Base-by-base conservation (phyloP, 2,329 filamentous ascomycete species). In the Amphichorda felina region DNA sequence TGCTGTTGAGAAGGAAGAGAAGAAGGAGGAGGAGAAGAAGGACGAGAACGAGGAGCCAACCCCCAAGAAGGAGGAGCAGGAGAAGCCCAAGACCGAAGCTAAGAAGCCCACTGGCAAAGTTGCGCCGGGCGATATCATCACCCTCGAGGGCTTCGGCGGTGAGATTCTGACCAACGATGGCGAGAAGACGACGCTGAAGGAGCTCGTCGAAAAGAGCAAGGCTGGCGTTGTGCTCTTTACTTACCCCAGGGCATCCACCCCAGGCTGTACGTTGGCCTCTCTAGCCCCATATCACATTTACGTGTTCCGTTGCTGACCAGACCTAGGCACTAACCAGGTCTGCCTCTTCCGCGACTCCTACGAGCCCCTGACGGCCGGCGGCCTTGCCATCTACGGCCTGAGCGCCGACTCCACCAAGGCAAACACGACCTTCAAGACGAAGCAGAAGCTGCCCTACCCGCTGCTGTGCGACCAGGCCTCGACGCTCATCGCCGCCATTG, bases 261-360 rank as follows among this genome's bases (percentile, higher is more conserved):
- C 86, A 26, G 89, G 89, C 43, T 96, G 89, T 94, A 76, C 74
- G 85, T 55, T 7, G 17, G n/a, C n/a, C 27, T 26, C 24, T n/a
- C n/a, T 26, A 30, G 15, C 15, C 9, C 27, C 29, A 16, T 13
- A 27, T 8, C 8, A 8, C n/a, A n/a, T 26, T 26, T 26, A 26
- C 24, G 24, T 26, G 24, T 27, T 38, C 4, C 17, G 30, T 11
- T 18, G 11, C 5, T 43, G n/a, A 30, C 13, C 21, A 7, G 17
- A 16, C 15, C 31, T 30, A 94, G 88, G 89, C 70, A 96, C 87
- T 38, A 91, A 71, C 40, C 91, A 98, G 70, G 91, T 72, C 42
- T 95, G 88, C 62, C 68, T 89, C 46, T 96, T 98, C 72, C 82
- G 91, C 51, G 88, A 96, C 68, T 70, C 76, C 17, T 85, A 94